Evolutionary conservation across 1,139 yeast species (phyloP), one percentile per base, ranked within the genome.

Genomic region (Sugiyamaella sp.): DNA sequence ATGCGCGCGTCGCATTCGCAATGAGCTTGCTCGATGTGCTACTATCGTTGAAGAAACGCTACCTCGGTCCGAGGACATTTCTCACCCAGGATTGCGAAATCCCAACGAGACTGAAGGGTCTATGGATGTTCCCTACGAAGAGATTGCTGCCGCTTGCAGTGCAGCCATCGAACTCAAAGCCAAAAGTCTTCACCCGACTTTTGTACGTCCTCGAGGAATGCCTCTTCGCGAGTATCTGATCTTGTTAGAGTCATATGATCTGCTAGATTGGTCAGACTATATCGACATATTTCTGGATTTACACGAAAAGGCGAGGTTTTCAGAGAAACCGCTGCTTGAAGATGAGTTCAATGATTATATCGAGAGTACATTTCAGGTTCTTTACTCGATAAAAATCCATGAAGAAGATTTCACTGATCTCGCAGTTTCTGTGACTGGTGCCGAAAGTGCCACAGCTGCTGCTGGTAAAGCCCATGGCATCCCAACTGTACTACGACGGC

Each of bases 231-330:
- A 22, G 71, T 87, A 66, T 67, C 78, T 64, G 79, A 78, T 61
- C 71, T 77, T 37, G 57, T 80, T 54, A 58, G 66, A 25, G 49
- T 56, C 61, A 17, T 65, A 53, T 62, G 64, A 56, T 14, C 51
- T 53, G 33, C 59, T 60, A 6, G 66, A 55, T n/a, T 58, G 52
- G 54, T 58, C 54, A 29, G 63, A 49, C 52, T 60, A 56, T 21
- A 52, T 53, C 12, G 65, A 68, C n/a, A 71, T 59, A 45, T 80
- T 85, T 58, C 71, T 85, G 9, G 73, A 71, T 1, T 68, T 81
- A n/a, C 90, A 89, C 69, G 97, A 90, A 60, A 74, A 74, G 48
- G 76, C 86, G 35, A 74, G 90, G 57, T 91, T 83, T 67, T 81
- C 95, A 1, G 86, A 86, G 1, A 70, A 76, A 21, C 76, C 84